Conservation (phyloP, 148 eudicot genomes). For the Suaeda aralocaspica region DNA sequence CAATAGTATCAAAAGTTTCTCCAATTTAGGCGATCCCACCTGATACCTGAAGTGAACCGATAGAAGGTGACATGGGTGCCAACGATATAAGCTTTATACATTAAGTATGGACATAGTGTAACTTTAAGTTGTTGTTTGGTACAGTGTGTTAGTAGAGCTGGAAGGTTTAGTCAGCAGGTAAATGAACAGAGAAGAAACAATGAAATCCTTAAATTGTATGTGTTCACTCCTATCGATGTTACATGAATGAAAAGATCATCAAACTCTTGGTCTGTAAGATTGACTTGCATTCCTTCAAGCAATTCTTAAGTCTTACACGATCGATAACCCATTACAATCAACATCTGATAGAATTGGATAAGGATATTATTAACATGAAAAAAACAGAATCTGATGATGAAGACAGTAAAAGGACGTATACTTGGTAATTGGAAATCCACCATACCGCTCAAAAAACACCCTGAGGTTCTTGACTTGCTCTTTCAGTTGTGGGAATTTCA, state of each 20-base stretch:
- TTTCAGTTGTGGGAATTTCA: conserved; percentile 63
- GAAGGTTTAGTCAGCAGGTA: conserved; percentile 46
- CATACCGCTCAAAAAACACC: conserved; percentile 46
- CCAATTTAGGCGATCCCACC: conserved; percentile 39
- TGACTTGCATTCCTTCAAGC: conserved; percentile 44
- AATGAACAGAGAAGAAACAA: conserved; percentile 54
- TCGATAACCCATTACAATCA: conserved; percentile 52
- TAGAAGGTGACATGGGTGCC: conserved; percentile 5
- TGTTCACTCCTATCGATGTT: conserved; percentile 44
- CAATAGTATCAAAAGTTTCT: conserved; percentile 51
- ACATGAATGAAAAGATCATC: conserved; percentile 63
- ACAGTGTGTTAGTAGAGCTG: conserved; percentile 31
- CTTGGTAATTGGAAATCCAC: conserved; percentile 35
- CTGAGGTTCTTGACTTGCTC: conserved; percentile 52
- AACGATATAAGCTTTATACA: too few species aligned
- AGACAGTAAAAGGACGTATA: neutral
- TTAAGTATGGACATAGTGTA: too few species aligned
- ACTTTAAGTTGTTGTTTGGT: too few species aligned
- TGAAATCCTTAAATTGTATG: conserved; percentile 63
- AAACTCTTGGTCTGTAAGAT: conserved; percentile 42
- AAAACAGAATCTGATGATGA: neutral
- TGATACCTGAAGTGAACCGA: conserved; percentile 31
- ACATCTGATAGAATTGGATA: conserved; percentile 34
- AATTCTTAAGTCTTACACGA: conserved; percentile 44
- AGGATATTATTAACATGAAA: neutral